A percentile compares a stretch with the other conserved stretches of the same genome.
Evolutionary conservation across 1,139 yeast genomes (phyloP).

Genomic region (Yarrowia galli): DNA sequence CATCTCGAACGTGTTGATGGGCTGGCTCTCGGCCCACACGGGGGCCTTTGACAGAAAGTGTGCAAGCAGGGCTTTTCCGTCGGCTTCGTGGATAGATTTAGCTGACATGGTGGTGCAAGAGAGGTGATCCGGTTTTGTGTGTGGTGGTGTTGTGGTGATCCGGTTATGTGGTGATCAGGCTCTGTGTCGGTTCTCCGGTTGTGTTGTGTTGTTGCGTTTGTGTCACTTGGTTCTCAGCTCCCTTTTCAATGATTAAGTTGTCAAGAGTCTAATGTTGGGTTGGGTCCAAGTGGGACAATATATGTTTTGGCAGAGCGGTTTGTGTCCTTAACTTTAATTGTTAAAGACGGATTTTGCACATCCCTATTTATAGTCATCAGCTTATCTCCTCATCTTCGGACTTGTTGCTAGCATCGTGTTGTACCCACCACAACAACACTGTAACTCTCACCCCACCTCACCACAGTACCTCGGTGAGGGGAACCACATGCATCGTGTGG

Average conservation of each 20-base stretch:
- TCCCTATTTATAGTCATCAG: neutral
- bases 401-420: too few species aligned
- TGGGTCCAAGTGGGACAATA: conserved; percentile 9
- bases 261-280: neutral
- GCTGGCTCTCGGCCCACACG: conserved; percentile 49
- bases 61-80: conserved; percentile 57
- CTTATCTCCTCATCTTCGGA: too few species aligned
- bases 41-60: conserved; percentile 55
- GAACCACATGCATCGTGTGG: neutral
- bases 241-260: conserved; percentile 12
- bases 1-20: conserved; percentile 51
- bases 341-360: neutral
- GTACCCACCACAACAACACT: too few species aligned
- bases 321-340: conserved; percentile 5
- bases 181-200: too few species aligned
- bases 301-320: neutral
- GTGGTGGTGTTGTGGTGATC: neutral
- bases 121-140: neutral
- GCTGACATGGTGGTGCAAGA: conserved; percentile 51
- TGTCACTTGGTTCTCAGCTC: too few species aligned
- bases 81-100: conserved; percentile 57
- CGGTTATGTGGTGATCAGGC: too few species aligned
- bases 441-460: neutral
- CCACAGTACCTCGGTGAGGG: neutral
- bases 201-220: too few species aligned